A percentile compares a stretch with the other conserved stretches of the same genome.
Conservation (phyloP, 768 basidiomycete species). For the Leccinum variicolor region DNA sequence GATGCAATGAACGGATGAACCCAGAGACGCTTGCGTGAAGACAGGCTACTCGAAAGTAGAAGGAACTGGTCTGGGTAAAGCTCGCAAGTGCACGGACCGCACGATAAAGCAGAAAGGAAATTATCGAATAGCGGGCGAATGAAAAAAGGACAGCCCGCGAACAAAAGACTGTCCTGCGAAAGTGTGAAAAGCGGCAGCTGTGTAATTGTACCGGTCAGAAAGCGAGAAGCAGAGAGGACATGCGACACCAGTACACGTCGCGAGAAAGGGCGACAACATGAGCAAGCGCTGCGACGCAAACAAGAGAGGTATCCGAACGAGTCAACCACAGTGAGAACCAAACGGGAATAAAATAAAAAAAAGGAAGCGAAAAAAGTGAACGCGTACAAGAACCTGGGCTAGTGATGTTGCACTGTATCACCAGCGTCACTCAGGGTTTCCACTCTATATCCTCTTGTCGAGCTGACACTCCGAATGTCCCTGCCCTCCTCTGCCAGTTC, state of each 20-base stretch:
- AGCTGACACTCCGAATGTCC: constrained; percentile 80
- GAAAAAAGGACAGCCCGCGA: constrained; percentile 23
- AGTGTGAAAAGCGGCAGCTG: constrained; percentile 27
- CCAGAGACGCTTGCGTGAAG: constrained; percentile 13
- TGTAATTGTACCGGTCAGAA: constrained; percentile 30
- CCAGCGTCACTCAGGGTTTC: constrained; percentile 61
- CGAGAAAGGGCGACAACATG: constrained; percentile 29
- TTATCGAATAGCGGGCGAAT: constrained; percentile 29
- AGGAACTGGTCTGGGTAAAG: constrained; percentile 12
- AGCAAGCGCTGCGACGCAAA: constrained; percentile 21
- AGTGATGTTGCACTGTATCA: constrained; percentile 47
- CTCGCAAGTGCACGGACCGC: constrained; percentile 19
- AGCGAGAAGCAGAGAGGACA: constrained; percentile 26
- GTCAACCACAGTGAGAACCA: constrained; percentile 34
- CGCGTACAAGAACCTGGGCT: constrained; percentile 36
- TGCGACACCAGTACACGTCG: constrained; percentile 30
- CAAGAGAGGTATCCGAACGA: constrained; percentile 36
- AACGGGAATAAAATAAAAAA: constrained; percentile 35
- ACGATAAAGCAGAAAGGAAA: constrained; percentile 23
- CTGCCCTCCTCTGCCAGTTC: constrained; percentile 89
- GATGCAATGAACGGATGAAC: constrained; percentile 27
- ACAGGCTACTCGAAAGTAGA: constrained; percentile 20
- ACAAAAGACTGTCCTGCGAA: constrained; percentile 23
- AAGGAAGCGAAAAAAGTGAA: constrained; percentile 16
- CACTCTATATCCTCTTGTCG: constrained; percentile 74